Evolutionary conservation across 1,139 yeast genomes (phyloP), one percentile per base, ranked within the genome.

Genomic region (Kurtzmaniella quercitrusa): DNA sequence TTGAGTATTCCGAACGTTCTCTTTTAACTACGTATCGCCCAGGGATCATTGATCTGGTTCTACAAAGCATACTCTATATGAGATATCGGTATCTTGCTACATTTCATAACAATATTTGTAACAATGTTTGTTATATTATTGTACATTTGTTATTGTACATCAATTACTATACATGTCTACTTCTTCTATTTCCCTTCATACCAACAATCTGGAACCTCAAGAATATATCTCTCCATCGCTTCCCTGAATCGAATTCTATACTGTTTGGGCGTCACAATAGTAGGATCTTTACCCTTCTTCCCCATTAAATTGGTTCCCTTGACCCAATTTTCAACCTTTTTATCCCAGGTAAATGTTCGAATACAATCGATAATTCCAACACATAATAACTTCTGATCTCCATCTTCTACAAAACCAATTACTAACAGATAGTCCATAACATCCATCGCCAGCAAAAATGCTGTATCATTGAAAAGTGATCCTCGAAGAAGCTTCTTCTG

Each of bases 381-480:
- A 37, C 91, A 88, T 37, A 91, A 70, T 43, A 82, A 81, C 48
- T 77, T 76, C 49, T 74, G 76, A 41, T 81, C 80, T 56, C 87
- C 94, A 15, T 34, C 41, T 25, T 43, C 46, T 21, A 43, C 46
- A 41, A 94, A 87, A 0, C 98, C 98, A 49, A 94, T 85, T 14
- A 94, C 96, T 52, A 94, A 70, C 1, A 98, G 91, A 58, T 94
- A 94, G 63, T 94, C 99, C 99, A 94, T 94, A 11, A 94, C 98
- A 58, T 94, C 95, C 96, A 93, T 90, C 52, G 95, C 95, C 12
- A 96, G 93, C 43, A 94, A 69, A 60, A 93, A 94, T 31, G 94
- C 70, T 0, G 98, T 93, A 56, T 94, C 99, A 58, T 94, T 94
- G 82, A 95, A 93, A 34, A 94, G 66, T 0, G 97, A 90, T 0